These are phyloP conservation scores for Maudiozyma humilis DNA, from an alignment of 1,139 yeast species.

Conservation along the genomic window DNA sequence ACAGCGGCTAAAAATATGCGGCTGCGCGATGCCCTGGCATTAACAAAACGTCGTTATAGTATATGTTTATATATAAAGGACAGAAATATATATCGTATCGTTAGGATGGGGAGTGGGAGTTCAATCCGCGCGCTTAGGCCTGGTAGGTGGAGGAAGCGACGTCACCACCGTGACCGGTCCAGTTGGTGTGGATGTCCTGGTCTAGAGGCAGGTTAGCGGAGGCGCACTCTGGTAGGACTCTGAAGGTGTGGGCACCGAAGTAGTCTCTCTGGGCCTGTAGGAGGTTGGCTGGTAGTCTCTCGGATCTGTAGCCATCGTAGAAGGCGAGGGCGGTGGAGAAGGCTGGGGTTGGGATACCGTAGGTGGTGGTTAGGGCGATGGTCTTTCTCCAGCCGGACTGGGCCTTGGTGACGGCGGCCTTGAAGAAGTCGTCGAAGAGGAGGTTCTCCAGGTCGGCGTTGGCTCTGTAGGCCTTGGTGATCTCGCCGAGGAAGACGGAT, in stretches of 20 bases:
- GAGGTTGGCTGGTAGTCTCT: conserved; percentile 90
- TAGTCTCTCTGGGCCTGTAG: conserved; percentile 99
- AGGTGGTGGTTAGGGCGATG: conserved; percentile 64
- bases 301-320: conserved; percentile 99
- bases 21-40: too few relatives aligned
- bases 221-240: conserved; percentile 81
- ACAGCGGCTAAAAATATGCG: too few relatives aligned
- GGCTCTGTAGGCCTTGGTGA: conserved; percentile 91
- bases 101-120: too few relatives aligned
- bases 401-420: conserved; percentile 83
- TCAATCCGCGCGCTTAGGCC: conserved; percentile 57
- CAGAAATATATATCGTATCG: too few relatives aligned
- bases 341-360: conserved; percentile 96
- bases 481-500: conserved; percentile 95
- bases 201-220: conserved; percentile 67
- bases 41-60: too few relatives aligned
- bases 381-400: conserved; percentile 94
- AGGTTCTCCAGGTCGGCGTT: conserved; percentile 90
- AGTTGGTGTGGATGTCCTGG: conserved; percentile 87
- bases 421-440: conserved; percentile 92
- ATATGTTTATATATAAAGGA: too few relatives aligned
- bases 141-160: conserved; percentile 90
- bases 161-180: conserved; percentile 99
- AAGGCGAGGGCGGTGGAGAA: conserved; percentile 92
- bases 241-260: conserved; percentile 99